Base-by-base conservation (phyloP, 1,284 basidiomycete genomes). In the Xerocomus nothofagi region DNA sequence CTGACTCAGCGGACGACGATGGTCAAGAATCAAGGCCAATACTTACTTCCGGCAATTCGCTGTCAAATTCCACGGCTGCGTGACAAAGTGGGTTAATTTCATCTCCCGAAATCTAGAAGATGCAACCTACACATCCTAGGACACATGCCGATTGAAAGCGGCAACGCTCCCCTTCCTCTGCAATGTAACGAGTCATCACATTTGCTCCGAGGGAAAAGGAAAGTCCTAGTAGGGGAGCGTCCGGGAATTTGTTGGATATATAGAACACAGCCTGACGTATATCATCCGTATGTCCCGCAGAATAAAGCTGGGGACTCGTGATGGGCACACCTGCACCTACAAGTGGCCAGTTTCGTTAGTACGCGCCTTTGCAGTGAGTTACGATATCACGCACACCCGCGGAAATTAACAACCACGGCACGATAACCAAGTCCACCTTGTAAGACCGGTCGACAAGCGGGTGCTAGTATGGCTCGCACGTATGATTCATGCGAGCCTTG, bases 181-280 rank as follows among this genome's bases (percentile, higher is more conserved):
- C 93, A 42, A 96, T 73, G 69, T 97, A 98, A 55, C 92, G 82
- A n/a, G 91, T 88, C 55, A 99, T 72, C 36, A 98, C 87, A 62
- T 93, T 92, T 32, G 94, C 92, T 44, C 96, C 97, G 39, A 99
- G 81, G 3, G 93, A 97, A 73, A 98, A 99, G 6, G 93, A 93
- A 24, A 97, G 72, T 11, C 91, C 96, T 29, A 95, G 73, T 33
- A 98, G 73, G 7, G 87, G 88, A 0, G 94, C 91, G 20, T 79
- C 71, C 3, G 97, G 94, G 61, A 87, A 95, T 51, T 74, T 71
- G 51, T 81, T 70, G 6, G 84, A 77, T 44, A 98, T 80, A 70
- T 90, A 89, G 63, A 89, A 78, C 38, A 95, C 69, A 1, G 92
- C 89, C 47, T 84, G 84, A 39, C 92, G 84, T 30, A 95, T 74